Evolutionary conservation across 2,329 filamentous ascomycete genomes (phyloP).

Genomic region (Arthrocladium fulminans): DNA sequence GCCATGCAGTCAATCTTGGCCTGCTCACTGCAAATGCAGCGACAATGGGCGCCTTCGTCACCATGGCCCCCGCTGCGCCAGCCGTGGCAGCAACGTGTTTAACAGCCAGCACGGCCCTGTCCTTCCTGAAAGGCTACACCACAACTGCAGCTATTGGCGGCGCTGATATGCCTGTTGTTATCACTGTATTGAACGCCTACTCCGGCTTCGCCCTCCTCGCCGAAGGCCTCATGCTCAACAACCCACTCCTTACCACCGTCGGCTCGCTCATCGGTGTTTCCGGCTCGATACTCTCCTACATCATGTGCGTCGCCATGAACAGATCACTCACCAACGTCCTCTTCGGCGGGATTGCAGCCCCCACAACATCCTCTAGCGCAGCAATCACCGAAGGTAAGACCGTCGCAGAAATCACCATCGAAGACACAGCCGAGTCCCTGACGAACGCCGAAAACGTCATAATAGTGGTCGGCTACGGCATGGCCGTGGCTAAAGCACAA

Average conservation of each 20-base stretch:
- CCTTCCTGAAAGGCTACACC: constrained; percentile 78
- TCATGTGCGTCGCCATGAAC: constrained; percentile 87
- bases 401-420: constrained; percentile 67
- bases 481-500: constrained; percentile 90
- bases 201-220: constrained; percentile 84
- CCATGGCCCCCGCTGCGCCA: constrained; percentile 71
- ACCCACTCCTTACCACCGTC: constrained; percentile 73
- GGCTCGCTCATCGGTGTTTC: constrained; percentile 82
- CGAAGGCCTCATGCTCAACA: constrained; percentile 86
- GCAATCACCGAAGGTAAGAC: constrained; percentile 64
- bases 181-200: constrained; percentile 83
- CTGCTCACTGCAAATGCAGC: constrained; percentile 68
- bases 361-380: constrained; percentile 45
- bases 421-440: constrained; percentile 70
- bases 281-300: constrained; percentile 80
- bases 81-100: constrained; percentile 70
- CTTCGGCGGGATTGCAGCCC: constrained; percentile 69
- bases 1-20: constrained; percentile 65
- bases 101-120: constrained; percentile 65
- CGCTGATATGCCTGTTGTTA: constrained; percentile 90
- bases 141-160: constrained; percentile 83
- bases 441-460: constrained; percentile 74
- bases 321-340: constrained; percentile 79
- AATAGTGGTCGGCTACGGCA: constrained; percentile 82
- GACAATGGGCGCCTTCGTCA: constrained; percentile 75